Conservation (phyloP, 129 eudicot species). For the Artemisia annua region DNA sequence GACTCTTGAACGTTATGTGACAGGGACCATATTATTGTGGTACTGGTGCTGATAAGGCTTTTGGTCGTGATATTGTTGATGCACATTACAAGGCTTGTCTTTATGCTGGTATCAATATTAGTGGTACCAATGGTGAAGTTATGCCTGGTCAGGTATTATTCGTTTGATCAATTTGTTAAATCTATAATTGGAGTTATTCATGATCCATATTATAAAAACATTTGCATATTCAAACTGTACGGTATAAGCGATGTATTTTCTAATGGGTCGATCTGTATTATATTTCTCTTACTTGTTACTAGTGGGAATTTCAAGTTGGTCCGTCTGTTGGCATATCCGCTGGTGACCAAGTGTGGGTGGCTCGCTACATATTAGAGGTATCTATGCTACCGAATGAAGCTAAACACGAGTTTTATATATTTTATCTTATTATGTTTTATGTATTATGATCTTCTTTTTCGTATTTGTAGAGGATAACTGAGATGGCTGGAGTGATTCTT, state of each 20-base stretch:
- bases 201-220: too few species aligned
- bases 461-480: slow-evolving; percentile 64
- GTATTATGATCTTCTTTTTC: not conserved
- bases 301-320: slow-evolving; percentile 98
- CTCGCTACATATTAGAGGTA: slow-evolving; percentile 89
- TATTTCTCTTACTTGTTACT: not conserved
- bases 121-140: slow-evolving; percentile 87
- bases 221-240: not conserved
- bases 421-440: not conserved
- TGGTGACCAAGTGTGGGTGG: slow-evolving; percentile 81
- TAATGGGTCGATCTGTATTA: not conserved
- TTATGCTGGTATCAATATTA: slow-evolving; percentile 83
- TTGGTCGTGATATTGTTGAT: slow-evolving; percentile 81
- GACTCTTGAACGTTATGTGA: not conserved
- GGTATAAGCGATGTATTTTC: not conserved
- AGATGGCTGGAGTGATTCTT: slow-evolving; percentile 68
- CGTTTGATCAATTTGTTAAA: not conserved
- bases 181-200: too few species aligned
- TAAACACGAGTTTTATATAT: not conserved
- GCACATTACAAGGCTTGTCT: slow-evolving; percentile 86
- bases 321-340: slow-evolving; percentile 82
- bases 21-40: slow-evolving; percentile 94
- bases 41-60: slow-evolving; percentile 82
- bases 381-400: not conserved
- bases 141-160: slow-evolving; percentile 86